phyloP scores from a whole-genome alignment of 805 yeast genomes.

The Lipomyces spencermartinsiae region DNA sequence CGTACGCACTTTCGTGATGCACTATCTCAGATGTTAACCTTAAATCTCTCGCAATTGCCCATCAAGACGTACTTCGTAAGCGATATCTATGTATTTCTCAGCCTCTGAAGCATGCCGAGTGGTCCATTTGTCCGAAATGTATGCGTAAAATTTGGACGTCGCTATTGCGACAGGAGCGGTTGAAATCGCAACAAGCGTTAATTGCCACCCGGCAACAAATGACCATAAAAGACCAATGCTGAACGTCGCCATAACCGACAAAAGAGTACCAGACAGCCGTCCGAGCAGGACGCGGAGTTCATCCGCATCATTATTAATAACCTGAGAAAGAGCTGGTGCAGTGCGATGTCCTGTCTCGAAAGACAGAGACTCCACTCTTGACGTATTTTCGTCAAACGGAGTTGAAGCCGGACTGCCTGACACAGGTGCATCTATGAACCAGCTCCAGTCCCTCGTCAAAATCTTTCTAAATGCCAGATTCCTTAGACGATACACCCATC shows the following conservation, averaged over 20 bases:
- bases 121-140: constrained; percentile 61
- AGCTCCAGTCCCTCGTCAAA: constrained; percentile 57
- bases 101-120: constrained; percentile 62
- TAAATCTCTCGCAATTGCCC: neutral
- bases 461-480: constrained; percentile 56
- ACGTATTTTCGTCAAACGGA: neutral
- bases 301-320: constrained; percentile 77
- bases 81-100: constrained; percentile 58
- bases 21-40: constrained; percentile 8
- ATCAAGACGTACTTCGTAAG: constrained; percentile 43
- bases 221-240: constrained; percentile 79
- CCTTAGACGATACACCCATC: constrained; percentile 67
- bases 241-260: constrained; percentile 62
- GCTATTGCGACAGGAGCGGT: constrained; percentile 68
- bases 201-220: constrained; percentile 78
- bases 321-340: constrained; percentile 53
- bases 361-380: neutral
- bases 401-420: neutral
- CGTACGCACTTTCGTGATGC: constrained; percentile 55
- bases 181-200: constrained; percentile 81
- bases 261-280: constrained; percentile 61
- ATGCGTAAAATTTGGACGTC: constrained; percentile 60
- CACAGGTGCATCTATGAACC: constrained; percentile 47
- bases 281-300: constrained; percentile 72
- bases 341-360: constrained; percentile 8